Base-by-base conservation (phyloP, 306 rosid species). In the Lupinus albus region DNA sequence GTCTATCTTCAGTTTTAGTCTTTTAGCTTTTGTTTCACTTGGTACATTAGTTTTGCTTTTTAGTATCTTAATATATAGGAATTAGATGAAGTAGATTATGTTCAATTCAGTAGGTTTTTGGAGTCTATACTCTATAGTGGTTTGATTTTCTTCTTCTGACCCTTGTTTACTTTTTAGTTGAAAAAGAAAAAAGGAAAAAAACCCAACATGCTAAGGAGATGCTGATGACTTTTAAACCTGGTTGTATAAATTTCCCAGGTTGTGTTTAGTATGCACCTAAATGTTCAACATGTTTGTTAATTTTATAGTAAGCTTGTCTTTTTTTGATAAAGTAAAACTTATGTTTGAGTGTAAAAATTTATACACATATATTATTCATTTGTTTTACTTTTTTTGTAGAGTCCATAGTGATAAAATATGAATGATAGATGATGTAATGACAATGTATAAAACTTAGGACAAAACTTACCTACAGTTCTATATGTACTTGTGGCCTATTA, bases 11-110 rank as follows among this genome's bases (percentile, higher is more conserved):
- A 30, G 57, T 42, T 11, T 41, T 41, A 42, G 14, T 13, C 14
- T 50, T 70, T 57, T 39, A n/a, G 41, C 44, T 7, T 71, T 18
- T 48, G 57, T 56, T 72, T 62, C 10, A 4, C 12, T 15, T 35
- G 61, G 3, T 66, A 14, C 46, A 28, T 53, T 67, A 21, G n/a
- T 10, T 7, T 45, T 70, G 32, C 2, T 53, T 35, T 42, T 12
- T 36, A n/a, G 51, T 16, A 25, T 54, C 14, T 50, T 6, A 7
- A n/a, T 50, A 56, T 56, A 11, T 3, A 42, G 47, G 5, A 30
- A 28, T 16, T 45, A 42, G 28, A 4, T 54, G 17, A 39, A 39
- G 12, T 39, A 39, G 45, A 9, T 39, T 25, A 25, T 39, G 11
- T 2, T 11, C 45, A 1, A 3, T 25, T 39, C 12, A 1, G 2